Evolutionary conservation across 1,284 basidiomycete species (phyloP).

Genomic region (Termitomyces sp.): DNA sequence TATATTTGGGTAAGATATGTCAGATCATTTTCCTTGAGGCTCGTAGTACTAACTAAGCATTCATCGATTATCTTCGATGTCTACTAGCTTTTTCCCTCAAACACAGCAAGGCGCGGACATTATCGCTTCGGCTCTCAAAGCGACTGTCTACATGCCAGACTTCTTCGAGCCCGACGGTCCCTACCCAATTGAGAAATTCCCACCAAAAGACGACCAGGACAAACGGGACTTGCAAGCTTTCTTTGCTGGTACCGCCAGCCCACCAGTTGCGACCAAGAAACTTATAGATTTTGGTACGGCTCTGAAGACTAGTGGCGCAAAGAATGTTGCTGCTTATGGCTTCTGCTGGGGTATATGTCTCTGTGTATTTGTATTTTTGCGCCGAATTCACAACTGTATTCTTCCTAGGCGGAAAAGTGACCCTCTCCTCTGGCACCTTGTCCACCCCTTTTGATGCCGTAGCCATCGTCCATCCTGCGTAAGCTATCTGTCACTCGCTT

Average conservation of each 20-base stretch:
- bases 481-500: background rate
- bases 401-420: conserved; percentile 47
- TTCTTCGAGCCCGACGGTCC: conserved; percentile 54
- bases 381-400: background rate
- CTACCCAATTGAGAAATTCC: conserved; percentile 46
- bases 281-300: conserved; percentile 40
- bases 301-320: conserved; percentile 42
- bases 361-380: background rate
- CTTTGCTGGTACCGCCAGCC: conserved; percentile 47
- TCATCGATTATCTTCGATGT: background rate
- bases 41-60: background rate
- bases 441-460: conserved; percentile 44
- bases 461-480: conserved; percentile 54
- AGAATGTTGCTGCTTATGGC: conserved; percentile 47
- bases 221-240: conserved; percentile 48
- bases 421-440: conserved; percentile 30
- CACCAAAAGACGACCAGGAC: conserved; percentile 47
- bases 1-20: conserved; percentile 49
- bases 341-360: conserved; percentile 51
- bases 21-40: background rate
- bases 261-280: conserved; percentile 37
- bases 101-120: conserved; percentile 63
- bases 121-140: conserved; percentile 45
- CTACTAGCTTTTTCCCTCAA: conserved; percentile 47
- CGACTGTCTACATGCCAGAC: conserved; percentile 60